phyloP scores from a whole-genome alignment of 2,329 filamentous ascomycete species.

The Bimuria novae-zelandiae region DNA sequence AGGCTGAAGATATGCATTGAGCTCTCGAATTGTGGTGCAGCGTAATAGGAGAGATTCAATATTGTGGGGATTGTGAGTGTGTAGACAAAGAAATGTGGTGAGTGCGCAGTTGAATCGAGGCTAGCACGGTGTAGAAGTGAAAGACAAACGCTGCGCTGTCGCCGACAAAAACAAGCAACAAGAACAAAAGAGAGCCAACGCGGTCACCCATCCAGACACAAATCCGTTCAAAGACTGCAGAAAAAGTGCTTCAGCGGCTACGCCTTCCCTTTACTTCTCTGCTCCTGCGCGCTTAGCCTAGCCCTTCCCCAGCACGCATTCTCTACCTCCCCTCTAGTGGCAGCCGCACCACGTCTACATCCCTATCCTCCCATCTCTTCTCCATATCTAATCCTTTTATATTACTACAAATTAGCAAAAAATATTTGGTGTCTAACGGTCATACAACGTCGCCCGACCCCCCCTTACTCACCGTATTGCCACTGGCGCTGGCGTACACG shows the following conservation, averaged over 20 bases:
- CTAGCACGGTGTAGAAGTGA: neutral
- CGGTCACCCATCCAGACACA: neutral
- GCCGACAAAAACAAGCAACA: neutral
- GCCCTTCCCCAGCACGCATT: neutral
- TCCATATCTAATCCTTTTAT: too few relatives aligned
- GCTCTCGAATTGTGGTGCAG: too few relatives aligned
- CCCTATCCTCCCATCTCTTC: too few relatives aligned
- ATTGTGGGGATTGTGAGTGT: neutral
- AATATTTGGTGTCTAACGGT: too few relatives aligned
- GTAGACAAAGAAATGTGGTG: neutral
- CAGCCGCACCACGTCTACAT: too few relatives aligned
- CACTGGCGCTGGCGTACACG: too few relatives aligned
- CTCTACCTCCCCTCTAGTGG: too few relatives aligned
- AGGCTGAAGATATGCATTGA: too few relatives aligned
- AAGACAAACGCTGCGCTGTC: neutral
- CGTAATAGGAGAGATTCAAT: neutral
- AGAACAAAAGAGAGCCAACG: neutral
- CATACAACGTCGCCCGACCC: slow-evolving; percentile 1
- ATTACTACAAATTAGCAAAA: too few relatives aligned
- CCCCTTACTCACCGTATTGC: too few relatives aligned
- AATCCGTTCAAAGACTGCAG: neutral
- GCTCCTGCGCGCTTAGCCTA: too few relatives aligned
- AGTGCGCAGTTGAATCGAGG: neutral
- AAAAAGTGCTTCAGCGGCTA: neutral
- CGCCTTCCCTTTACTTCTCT: too few relatives aligned